These are phyloP conservation scores for Trapa bicornis DNA, from an alignment of 345 rosid species.

Conservation along the genomic window DNA sequence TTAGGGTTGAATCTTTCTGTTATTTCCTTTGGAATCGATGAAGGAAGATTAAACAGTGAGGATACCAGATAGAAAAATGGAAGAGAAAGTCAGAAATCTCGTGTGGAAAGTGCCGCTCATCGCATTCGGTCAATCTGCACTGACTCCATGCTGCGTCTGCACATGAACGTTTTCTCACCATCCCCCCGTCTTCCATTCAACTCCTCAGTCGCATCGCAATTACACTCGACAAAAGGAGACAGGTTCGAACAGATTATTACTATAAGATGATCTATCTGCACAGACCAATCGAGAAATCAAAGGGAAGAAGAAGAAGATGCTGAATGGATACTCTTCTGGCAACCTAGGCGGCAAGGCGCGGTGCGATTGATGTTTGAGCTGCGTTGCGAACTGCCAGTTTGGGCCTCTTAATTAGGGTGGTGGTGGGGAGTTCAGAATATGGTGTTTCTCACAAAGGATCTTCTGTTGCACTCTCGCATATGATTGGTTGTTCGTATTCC, in stretches of 20 bases:
- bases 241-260: neutral
- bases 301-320: neutral
- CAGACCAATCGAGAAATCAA: neutral
- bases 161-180: conserved; percentile 21
- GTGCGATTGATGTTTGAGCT: no score
- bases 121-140: conserved; percentile 9
- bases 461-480: neutral
- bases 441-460: neutral
- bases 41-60: no score
- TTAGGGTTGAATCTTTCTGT: no score
- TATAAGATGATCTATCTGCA: no score
- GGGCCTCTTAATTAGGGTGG: neutral
- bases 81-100: conserved; percentile 4
- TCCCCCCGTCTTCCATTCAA: conserved; percentile 8
- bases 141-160: conserved; percentile 21
- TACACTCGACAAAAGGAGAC: neutral
- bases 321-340: no score
- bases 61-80: no score
- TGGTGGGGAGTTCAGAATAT: neutral
- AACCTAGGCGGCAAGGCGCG: no score
- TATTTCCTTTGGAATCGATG: no score
- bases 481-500: no score
- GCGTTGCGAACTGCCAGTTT: neutral
- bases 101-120: conserved; percentile 14
- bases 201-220: neutral